Evolutionary conservation across 371 early-diverging fungal species (phyloP), one percentile per base, ranked within the genome.

Genomic region (Nematocida sp.): DNA sequence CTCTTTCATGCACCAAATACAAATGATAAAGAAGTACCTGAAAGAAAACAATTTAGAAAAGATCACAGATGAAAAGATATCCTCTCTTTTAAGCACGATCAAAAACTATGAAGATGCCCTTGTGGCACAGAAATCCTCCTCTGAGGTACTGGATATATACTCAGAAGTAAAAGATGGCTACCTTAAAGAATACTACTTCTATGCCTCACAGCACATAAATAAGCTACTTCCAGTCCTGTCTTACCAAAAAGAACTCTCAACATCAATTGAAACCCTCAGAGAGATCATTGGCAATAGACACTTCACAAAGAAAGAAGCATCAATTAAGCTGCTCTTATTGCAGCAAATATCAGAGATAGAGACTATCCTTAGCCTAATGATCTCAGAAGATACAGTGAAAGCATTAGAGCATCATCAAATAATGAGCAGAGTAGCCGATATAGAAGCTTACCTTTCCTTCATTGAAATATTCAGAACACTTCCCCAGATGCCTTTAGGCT

Each of bases 391-490:
- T 0, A 35, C 31, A 21, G 21, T 13, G 17, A 38, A 57, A 57
- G 3, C n/a, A 57, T 19, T 23, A 57, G 40, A 57, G 15, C 5
- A 11, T 40, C n/a, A 57, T 19, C 5, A 57, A 35, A 57, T n/a
- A 23, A 9, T 38, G 21, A 27, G 41, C 15, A 37, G 35, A 41
- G 41, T 57, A 17, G 58, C 41, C 5, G 25, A n/a, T 11, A 38
- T 57, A 17, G 58, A 57, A 41, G 58, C 41, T 4, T 7, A 37
- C 25, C 7, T 57, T 41, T 17, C 31, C 5, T 57, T 19, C 31
- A 11, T 57, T 15, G 58, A 57, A 25, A 5, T 57, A n/a, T 57
- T 57, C 25, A 15, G 41, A 23, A 57, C 58, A 38, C 58, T 57
- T 25, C 58, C 58, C 21, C 25, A 5, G 7, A 25, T 57, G 11